These are phyloP conservation scores for Pseudomassariella vexata DNA, from an alignment of 2,329 filamentous ascomycete genomes.

Conservation along the genomic window DNA sequence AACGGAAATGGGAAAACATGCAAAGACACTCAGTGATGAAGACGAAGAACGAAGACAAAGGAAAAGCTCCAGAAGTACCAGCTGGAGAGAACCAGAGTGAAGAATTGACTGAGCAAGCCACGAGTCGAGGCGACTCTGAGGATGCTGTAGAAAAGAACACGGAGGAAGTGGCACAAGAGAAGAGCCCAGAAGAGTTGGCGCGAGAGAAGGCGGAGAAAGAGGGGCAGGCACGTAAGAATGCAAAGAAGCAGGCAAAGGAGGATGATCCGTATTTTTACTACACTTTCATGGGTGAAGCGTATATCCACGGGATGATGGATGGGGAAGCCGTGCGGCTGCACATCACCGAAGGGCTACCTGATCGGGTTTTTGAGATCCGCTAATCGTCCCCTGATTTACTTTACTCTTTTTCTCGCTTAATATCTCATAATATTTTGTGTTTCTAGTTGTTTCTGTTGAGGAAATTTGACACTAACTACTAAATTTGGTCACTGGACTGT, in stretches of 20 bases:
- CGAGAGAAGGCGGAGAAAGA: conserved; percentile 1
- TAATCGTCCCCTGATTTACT: too few species aligned
- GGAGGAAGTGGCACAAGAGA: conserved; percentile 1
- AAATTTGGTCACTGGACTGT: too few species aligned
- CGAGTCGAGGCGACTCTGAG: too few species aligned
- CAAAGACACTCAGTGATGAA: too few species aligned
- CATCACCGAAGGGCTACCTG: conserved; percentile 3
- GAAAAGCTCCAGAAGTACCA: not conserved
- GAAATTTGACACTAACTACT: too few species aligned
- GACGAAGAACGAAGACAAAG: not conserved
- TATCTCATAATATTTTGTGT: too few species aligned
- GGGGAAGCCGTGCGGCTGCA: conserved; percentile 11
- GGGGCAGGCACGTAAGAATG: not conserved
- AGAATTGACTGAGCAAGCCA: too few species aligned
- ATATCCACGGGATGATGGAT: conserved; percentile 19
- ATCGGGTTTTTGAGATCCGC: conserved; percentile 6
- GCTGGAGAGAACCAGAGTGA: not conserved
- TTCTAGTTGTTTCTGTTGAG: too few species aligned
- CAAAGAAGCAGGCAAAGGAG: conserved; percentile 2
- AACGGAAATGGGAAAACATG: too few species aligned
- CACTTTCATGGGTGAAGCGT: conserved; percentile 13
- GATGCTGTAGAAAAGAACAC: too few species aligned
- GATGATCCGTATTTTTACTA: conserved; percentile 8
- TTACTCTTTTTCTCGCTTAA: too few species aligned
- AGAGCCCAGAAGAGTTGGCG: too few species aligned